phyloP scores from a whole-genome alignment of 1,284 basidiomycete species.

The Salmacisia buchloeana region DNA sequence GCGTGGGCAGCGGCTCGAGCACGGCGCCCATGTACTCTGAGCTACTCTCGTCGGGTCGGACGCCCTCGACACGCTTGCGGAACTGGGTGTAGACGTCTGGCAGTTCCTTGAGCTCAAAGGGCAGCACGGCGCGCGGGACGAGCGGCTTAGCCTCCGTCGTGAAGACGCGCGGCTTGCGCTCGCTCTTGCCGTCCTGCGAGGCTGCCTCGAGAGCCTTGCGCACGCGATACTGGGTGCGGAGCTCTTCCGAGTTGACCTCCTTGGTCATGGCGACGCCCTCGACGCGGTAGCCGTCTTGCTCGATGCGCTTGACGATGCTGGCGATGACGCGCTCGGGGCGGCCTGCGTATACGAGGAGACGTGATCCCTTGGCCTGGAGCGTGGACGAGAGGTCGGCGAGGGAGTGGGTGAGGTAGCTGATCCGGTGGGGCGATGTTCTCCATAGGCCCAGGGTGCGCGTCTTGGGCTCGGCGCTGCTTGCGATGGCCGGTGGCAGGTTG shows the following conservation, averaged over 20 bases:
- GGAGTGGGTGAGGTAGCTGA: conserved; percentile 32
- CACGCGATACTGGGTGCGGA: conserved; percentile 27
- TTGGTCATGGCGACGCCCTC: conserved; percentile 54
- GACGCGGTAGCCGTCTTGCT: conserved; percentile 51
- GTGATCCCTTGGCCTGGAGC: conserved; percentile 22
- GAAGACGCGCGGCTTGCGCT: neutral
- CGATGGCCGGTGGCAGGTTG: conserved; percentile 19
- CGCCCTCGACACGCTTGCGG: conserved; percentile 35
- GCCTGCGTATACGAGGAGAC: conserved; percentile 36
- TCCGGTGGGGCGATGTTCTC: conserved; percentile 29
- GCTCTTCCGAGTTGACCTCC: conserved; percentile 50
- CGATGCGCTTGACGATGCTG: conserved; percentile 50
- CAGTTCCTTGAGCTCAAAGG: conserved; percentile 31
- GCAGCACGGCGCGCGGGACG: conserved; percentile 22
- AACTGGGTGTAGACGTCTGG: conserved; percentile 45
- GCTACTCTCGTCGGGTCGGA: conserved; percentile 2
- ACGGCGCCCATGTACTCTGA: conserved; percentile 17
- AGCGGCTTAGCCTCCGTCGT: conserved; percentile 22
- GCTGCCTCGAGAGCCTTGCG: conserved; percentile 4
- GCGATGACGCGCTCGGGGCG: conserved; percentile 36
- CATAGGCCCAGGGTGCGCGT: conserved; percentile 31
- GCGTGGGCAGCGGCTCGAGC: conserved; percentile 25
- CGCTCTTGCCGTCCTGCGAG: neutral
- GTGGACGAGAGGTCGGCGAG: conserved; percentile 31
- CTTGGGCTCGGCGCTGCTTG: conserved; percentile 22